Conservation (phyloP, 2,329 filamentous ascomycete genomes). For the Talaromyces marneffei region DNA sequence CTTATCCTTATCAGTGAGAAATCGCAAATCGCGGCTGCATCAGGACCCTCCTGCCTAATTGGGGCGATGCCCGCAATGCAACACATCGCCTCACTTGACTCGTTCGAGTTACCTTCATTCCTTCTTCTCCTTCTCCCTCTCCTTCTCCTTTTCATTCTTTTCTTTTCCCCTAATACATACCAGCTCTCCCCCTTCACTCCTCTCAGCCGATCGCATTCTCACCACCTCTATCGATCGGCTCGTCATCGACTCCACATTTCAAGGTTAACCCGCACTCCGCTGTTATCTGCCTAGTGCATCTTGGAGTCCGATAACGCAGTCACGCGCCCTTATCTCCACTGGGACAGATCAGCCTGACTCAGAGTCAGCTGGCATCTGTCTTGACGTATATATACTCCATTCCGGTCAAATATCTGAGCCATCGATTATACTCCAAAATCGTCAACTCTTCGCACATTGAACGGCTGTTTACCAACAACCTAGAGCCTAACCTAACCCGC, state of each 20-base stretch:
- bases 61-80: too few species aligned
- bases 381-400: neutral
- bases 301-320: constrained; percentile 9
- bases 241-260: neutral
- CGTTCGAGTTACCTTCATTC: neutral
- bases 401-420: neutral
- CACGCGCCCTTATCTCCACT: constrained; percentile 6
- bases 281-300: constrained; percentile 5
- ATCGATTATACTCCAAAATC: neutral
- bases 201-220: neutral
- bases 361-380: neutral
- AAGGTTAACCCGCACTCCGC: constrained; percentile 1
- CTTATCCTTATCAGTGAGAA: neutral
- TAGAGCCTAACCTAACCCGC: neutral
- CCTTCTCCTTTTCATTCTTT: neutral
- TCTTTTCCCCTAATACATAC: neutral
- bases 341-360: neutral
- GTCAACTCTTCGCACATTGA: neutral
- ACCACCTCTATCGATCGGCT: neutral
- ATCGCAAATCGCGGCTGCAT: neutral
- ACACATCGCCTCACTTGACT: neutral
- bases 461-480: too few species aligned
- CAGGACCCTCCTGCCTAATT: constrained; percentile 2
- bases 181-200: neutral
- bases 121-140: neutral